Percentiles rank a stretch among this genome's conserved stretches.
phyloP scores from a whole-genome alignment of 2,329 filamentous ascomycete genomes.

The Elsinoe necatrix region DNA sequence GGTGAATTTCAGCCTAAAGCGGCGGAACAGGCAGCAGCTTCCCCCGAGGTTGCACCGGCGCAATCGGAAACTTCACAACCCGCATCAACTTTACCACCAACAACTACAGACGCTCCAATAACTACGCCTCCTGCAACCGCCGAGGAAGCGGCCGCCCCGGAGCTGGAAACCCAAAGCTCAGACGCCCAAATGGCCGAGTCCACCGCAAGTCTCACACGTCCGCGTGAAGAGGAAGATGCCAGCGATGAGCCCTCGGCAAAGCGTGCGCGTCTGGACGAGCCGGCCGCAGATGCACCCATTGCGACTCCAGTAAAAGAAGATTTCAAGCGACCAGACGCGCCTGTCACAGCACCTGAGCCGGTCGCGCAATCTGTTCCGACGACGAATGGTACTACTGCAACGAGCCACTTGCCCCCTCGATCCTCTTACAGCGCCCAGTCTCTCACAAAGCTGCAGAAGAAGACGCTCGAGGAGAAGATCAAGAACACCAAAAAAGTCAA shows the following conservation, averaged over 20 bases:
- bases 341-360: conserved; percentile 17
- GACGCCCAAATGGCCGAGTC: conserved; percentile 32
- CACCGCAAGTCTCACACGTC: conserved; percentile 47
- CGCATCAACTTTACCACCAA: not conserved
- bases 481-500: conserved; percentile 80
- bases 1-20: not conserved
- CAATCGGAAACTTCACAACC: conserved; percentile 1
- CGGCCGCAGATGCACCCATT: conserved; percentile 17
- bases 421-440: conserved; percentile 33
- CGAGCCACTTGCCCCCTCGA: conserved; percentile 24
- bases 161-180: not conserved
- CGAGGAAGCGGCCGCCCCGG: not conserved
- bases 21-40: not conserved
- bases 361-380: not conserved
- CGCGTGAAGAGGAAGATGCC: conserved; percentile 64
- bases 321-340: conserved; percentile 25
- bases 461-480: conserved; percentile 56
- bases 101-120: conserved; percentile 18
- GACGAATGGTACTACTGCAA: conserved; percentile 15
- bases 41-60: not conserved
- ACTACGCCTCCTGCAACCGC: conserved; percentile 15
- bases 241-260: conserved; percentile 63
- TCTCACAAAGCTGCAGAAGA: conserved; percentile 53
- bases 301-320: conserved; percentile 20
- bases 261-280: conserved; percentile 63